Percentiles rank a stretch among this genome's conserved stretches.
phyloP scores from a whole-genome alignment of 257 asterid genomes.

The Echium plantagineum region DNA sequence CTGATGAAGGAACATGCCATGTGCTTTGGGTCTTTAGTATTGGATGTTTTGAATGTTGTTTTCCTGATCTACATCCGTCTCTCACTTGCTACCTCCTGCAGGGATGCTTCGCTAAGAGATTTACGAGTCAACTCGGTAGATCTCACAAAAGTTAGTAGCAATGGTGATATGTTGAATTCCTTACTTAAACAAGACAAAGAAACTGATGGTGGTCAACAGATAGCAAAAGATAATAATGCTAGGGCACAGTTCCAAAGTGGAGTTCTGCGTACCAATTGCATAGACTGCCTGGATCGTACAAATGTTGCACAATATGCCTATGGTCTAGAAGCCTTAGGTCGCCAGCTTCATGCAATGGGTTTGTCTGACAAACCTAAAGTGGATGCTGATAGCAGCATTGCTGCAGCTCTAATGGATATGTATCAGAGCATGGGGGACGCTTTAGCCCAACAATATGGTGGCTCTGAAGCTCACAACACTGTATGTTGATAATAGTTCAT shows the following conservation, averaged over 20 bases:
- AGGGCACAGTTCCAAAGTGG: conserved; percentile 77
- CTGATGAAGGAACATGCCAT: background rate
- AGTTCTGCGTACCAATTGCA: conserved; percentile 96
- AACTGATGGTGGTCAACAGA: conserved; percentile 34
- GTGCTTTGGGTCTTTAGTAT: background rate
- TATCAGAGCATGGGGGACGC: conserved; percentile 99
- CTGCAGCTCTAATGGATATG: conserved; percentile 99
- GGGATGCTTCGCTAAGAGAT: conserved; percentile 76
- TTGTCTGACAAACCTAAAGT: conserved; percentile 76
- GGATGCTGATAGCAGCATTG: conserved; percentile 93
- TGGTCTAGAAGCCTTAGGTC: conserved; percentile 93
- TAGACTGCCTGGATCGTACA: conserved; percentile 95
- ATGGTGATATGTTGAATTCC: conserved; percentile 31
- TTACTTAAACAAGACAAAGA: conserved; percentile 53
- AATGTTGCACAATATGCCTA: conserved; percentile 98
- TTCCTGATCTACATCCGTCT: background rate
- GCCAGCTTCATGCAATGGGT: conserved; percentile 86
- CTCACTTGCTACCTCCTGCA: conserved; percentile 21
- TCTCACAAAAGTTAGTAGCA: conserved; percentile 44
- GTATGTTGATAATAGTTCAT: conserved; percentile 24
- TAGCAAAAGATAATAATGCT: conserved; percentile 25
- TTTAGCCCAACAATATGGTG: conserved; percentile 97
- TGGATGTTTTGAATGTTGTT: background rate
- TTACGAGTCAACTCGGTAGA: conserved; percentile 62
- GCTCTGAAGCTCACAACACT: conserved; percentile 96